Evolutionary conservation across 2,329 filamentous ascomycete genomes (phyloP).

Genomic region (Botrytis deweyae): DNA sequence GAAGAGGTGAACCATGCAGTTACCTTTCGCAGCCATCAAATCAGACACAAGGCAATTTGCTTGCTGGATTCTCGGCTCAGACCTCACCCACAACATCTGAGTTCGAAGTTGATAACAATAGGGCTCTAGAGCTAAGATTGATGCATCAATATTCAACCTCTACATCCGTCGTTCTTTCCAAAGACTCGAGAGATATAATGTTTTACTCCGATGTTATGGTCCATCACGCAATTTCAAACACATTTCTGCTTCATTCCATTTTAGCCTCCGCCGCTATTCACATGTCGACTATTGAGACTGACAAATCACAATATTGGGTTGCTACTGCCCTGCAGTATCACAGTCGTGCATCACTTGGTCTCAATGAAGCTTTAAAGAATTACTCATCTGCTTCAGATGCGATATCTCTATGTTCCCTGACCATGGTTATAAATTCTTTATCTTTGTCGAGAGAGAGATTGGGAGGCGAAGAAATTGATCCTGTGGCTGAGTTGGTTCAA

Average conservation of each 20-base stretch:
- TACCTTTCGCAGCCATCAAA: not conserved
- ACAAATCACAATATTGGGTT: not conserved
- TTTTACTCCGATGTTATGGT: not conserved
- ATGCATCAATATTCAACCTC: constrained; percentile 9
- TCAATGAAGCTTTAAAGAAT: not conserved
- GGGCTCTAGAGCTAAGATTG: not conserved
- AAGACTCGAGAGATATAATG: not conserved
- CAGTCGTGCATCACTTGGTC: not conserved
- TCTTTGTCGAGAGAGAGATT: not conserved
- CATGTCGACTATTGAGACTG: not conserved
- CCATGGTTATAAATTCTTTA: constrained; percentile 1
- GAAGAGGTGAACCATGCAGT: not conserved
- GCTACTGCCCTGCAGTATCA: constrained; percentile 6
- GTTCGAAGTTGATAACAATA: not conserved
- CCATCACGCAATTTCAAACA: not conserved
- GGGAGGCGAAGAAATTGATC: not conserved
- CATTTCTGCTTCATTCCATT: not conserved
- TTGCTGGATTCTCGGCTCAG: not conserved
- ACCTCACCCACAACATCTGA: not conserved
- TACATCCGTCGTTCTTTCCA: constrained; percentile 1
- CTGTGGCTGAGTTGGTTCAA: not conserved
- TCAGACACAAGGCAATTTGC: not conserved
- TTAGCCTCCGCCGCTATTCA: constrained; percentile 2
- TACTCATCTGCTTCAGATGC: not conserved
- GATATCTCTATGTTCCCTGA: not conserved